Evolutionary conservation across 2,329 filamentous ascomycete species (phyloP), one percentile per base, ranked within the genome.

Genomic region (Tolypocladium nubicola): DNA sequence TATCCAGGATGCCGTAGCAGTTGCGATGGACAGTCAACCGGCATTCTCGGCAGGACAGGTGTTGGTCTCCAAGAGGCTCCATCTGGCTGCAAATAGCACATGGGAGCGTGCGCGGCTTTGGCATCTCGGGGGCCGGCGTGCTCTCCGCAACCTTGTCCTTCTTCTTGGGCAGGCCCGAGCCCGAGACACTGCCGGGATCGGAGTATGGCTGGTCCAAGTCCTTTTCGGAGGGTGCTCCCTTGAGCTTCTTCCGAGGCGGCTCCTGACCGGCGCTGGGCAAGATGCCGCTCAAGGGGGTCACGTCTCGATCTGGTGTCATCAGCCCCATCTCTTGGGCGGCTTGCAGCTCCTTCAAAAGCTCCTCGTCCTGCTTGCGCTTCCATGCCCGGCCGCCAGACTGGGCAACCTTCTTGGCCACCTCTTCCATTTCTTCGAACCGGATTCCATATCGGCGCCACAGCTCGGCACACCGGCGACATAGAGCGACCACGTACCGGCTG

Each of bases 381-480:
- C 87, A 92, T 5, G 89, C 87, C 64, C 90, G 87, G 52, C 89
- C 88, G 49, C 90, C 89, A 52, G 86, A 84, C 61, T 88, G 84
- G 1, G 86, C 83, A 47, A 95, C 85, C 74, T 96, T 96, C 75
- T 92, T 96, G 43, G 87, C 84, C 41, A 96, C 83, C 65, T 97
- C 93, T 47, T 97, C 94, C 16, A 91, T 82, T 63, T 96, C 90
- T 71, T 97, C 94, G 85, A 90, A 99, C 63, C 95, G 90, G 60
- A 99, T 90, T 19, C 88, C 93, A 71, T 99, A 99, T 62, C 93
- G 89, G 54, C 94, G 87, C 94, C 94, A 99, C 10, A 99, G 77
- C 66, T 94, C 86, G 33, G 92, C 92, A 68, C 94, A 99, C 59
- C 93, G 85, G 58, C 91, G 82, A 69, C 94, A 99, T 5, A 99